phyloP scores from a whole-genome alignment of 2,329 filamentous ascomycete genomes.

The Penicillium sp. region DNA sequence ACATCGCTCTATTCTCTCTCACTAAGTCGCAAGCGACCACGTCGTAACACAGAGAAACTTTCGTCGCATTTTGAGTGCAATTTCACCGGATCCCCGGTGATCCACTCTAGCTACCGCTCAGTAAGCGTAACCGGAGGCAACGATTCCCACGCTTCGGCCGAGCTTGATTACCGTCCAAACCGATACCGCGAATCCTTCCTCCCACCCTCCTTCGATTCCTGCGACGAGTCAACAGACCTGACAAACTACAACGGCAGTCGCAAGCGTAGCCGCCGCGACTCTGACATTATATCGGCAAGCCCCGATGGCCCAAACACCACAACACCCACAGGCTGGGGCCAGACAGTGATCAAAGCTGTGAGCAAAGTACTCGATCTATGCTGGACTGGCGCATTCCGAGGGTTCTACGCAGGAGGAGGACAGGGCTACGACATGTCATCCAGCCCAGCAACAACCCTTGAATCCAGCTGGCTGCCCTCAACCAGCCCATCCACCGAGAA shows the following conservation, averaged over 20 bases:
- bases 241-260: constrained; percentile 27
- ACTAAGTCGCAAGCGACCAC: constrained; percentile 35
- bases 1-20: constrained; percentile 41
- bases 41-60: constrained; percentile 29
- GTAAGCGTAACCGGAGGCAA: constrained; percentile 28
- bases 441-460: constrained; percentile 20
- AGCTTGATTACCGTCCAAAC: constrained; percentile 45
- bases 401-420: constrained; percentile 85
- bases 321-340: constrained; percentile 39
- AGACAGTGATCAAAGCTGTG: constrained; percentile 45
- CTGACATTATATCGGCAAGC: constrained; percentile 26
- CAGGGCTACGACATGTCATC: constrained; percentile 62
- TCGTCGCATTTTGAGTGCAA: constrained; percentile 28
- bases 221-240: constrained; percentile 25
- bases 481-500: constrained; percentile 25
- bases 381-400: constrained; percentile 67
- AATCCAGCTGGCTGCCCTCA: constrained; percentile 33
- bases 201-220: constrained; percentile 29
- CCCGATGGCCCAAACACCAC: constrained; percentile 16
- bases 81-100: constrained; percentile 36
- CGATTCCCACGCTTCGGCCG: constrained; percentile 28
- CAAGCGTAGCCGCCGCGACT: constrained; percentile 37
- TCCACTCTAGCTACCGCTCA: constrained; percentile 42
- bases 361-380: constrained; percentile 85
- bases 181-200: constrained; percentile 38